phyloP scores from a whole-genome alignment of 192 early-diverging fungal species.

The Coemansia sp. region DNA sequence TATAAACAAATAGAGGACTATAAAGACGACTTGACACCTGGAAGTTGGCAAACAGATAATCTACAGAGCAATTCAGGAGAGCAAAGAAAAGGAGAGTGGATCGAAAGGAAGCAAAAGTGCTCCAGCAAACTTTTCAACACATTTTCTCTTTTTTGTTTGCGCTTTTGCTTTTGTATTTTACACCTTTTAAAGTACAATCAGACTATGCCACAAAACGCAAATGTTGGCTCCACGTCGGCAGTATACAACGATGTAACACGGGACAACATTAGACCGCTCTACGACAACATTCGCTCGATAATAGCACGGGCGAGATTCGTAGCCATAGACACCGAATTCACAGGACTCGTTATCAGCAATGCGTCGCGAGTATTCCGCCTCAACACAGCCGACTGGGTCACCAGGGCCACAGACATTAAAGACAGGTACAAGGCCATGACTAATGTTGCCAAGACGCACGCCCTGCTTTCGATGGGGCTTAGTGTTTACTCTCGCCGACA shows the following conservation, averaged over 20 bases:
- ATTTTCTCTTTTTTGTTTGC: neutral
- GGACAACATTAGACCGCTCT: slow-evolving; percentile 57
- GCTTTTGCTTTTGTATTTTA: neutral
- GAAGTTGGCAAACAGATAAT: neutral
- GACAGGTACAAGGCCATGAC: slow-evolving; percentile 77
- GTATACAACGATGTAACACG: slow-evolving; percentile 70
- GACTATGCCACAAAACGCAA: neutral
- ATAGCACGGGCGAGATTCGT: slow-evolving; percentile 68
- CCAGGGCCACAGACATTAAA: slow-evolving; percentile 67
- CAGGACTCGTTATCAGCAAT: slow-evolving; percentile 66
- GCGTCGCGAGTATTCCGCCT: slow-evolving; percentile 26
- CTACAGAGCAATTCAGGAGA: too few relatives aligned
- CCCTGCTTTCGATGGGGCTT: slow-evolving; percentile 84
- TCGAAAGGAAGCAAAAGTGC: neutral
- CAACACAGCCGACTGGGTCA: slow-evolving; percentile 42
- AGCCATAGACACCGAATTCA: slow-evolving; percentile 90
- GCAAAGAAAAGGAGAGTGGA: neutral
- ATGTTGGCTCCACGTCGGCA: slow-evolving; percentile 21
- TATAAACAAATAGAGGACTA: too few relatives aligned
- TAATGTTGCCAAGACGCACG: slow-evolving; percentile 70
- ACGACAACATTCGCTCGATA: slow-evolving; percentile 46
- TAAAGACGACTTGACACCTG: too few relatives aligned
- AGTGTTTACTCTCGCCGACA: slow-evolving; percentile 33
- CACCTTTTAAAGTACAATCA: neutral
- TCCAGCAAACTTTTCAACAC: neutral